Conservation (phyloP, 441 rosid genomes). For the Euphorbia celastroides region DNA sequence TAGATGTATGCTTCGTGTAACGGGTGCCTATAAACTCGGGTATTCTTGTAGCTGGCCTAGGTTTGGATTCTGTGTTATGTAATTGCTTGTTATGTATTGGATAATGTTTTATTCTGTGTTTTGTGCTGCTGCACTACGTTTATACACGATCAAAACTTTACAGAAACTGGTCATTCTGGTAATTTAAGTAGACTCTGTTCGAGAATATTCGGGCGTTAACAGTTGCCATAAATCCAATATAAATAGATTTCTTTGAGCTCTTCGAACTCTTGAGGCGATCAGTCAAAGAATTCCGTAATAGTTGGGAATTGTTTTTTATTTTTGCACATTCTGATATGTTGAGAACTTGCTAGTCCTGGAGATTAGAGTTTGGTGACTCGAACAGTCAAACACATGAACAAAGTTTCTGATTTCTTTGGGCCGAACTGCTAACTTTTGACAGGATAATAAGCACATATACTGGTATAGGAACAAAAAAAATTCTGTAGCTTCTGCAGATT, state of each 20-base stretch:
- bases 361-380: constrained; percentile 40
- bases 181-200: not conserved
- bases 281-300: constrained; percentile 16
- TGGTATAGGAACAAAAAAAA: too few relatives aligned
- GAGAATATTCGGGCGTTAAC: not conserved
- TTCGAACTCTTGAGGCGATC: constrained; percentile 9
- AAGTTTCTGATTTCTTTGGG: too few relatives aligned
- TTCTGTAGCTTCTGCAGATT: too few relatives aligned
- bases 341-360: constrained; percentile 28
- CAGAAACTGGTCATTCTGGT: not conserved
- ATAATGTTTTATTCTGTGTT: too few relatives aligned
- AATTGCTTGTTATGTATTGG: not conserved
- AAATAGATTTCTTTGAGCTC: constrained; percentile 16
- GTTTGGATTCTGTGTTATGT: not conserved
- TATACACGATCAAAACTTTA: not conserved
- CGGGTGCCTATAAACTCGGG: not conserved
- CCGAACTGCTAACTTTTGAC: too few relatives aligned
- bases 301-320: constrained; percentile 15
- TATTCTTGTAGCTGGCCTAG: not conserved
- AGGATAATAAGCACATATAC: too few relatives aligned
- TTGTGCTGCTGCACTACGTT: not conserved
- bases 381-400: constrained; percentile 42
- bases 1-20: too few relatives aligned
- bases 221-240: constrained; percentile 19
- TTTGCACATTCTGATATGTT: constrained; percentile 47